Base-by-base conservation (phyloP, 768 basidiomycete species). In the Heimioporus sp. region DNA sequence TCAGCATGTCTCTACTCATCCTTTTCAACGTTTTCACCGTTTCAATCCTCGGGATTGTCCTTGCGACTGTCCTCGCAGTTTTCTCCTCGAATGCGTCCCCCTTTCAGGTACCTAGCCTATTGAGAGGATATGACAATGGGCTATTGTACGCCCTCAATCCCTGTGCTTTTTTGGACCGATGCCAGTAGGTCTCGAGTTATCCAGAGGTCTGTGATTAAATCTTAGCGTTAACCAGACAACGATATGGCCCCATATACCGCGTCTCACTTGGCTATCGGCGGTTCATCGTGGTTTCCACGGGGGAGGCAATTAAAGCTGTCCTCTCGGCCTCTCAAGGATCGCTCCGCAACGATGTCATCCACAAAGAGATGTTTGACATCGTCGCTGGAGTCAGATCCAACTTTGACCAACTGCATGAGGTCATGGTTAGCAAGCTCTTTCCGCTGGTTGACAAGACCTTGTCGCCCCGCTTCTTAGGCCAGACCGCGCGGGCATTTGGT, bases 381-480 rank as follows among this genome's bases (percentile, higher is more conserved):
- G 36, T 67, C 13, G 36, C 56, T 3, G 60, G 59, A 0, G 37
- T 62, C 48, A 48, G 12, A 17, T 3, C 20, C 34, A 56, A 51
- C 32, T 53, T 43, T 10, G 16, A 35, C 10, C 8, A 37, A 16
- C 45, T 67, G 5, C 53, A 62, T 21, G 31, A 46, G 20, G 52
- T 62, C 39, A 57, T 65, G 56, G 43, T 57, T n/a, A 54, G 24
- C 34, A 37, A 52, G 5, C 56, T 66, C 28, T 65, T 52, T 15
- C 65, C 65, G 1, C 50, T 65, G 1, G 38, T 65, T 16, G 64
- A 62, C 43, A 64, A 19, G 41, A 13, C 30, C 4, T 45, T 65
- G 24, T 62, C 64, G 0, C 53, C 20, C 4, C 56, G 44, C 24
- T 46, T 46, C 2, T 30, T 65, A 11, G 54, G 37, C n/a, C 41